A percentile compares a stretch with the other conserved stretches of the same genome.
phyloP scores from a whole-genome alignment of 2,329 filamentous ascomycete genomes.

The Colletotrichum euphorbiae region DNA sequence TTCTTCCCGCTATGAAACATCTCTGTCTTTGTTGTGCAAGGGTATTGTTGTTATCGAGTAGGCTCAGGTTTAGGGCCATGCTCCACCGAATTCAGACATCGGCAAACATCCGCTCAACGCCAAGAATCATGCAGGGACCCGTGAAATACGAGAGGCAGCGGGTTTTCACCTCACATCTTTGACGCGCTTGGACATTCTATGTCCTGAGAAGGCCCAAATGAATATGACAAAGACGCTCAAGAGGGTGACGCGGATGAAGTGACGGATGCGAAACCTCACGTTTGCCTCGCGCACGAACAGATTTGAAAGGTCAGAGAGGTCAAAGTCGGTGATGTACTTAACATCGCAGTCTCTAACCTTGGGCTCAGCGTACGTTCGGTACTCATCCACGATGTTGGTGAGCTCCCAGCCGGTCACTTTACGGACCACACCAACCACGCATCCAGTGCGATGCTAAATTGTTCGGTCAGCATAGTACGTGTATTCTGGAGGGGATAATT shows the following conservation, averaged over 20 bases:
- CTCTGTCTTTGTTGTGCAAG: conserved; percentile 11
- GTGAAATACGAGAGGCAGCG: neutral
- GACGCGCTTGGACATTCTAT: conserved; percentile 44
- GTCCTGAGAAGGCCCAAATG: conserved; percentile 57
- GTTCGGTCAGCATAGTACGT: conserved; percentile 19
- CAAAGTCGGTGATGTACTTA: conserved; percentile 66
- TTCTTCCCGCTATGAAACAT: neutral
- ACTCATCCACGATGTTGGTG: conserved; percentile 76
- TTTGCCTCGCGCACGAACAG: conserved; percentile 48
- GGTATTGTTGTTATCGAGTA: conserved; percentile 6
- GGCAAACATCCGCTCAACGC: conserved; percentile 22
- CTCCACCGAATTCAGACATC: conserved; percentile 22
- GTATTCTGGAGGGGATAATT: conserved; percentile 39
- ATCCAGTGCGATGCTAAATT: conserved; percentile 84
- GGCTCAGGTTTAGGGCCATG: neutral
- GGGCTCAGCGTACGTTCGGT: conserved; percentile 71
- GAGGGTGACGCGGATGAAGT: conserved; percentile 57
- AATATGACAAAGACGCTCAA: conserved; percentile 56
- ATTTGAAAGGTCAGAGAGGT: conserved; percentile 53
- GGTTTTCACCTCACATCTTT: conserved; percentile 30
- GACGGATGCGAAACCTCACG: conserved; percentile 46
- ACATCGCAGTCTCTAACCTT: conserved; percentile 72
- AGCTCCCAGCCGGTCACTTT: conserved; percentile 77
- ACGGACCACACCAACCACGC: conserved; percentile 83
- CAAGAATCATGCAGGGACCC: conserved; percentile 26